Evolutionary conservation across 345 rosid species (phyloP), one percentile per base, ranked within the genome.

Genomic region (Murraya koenigii): DNA sequence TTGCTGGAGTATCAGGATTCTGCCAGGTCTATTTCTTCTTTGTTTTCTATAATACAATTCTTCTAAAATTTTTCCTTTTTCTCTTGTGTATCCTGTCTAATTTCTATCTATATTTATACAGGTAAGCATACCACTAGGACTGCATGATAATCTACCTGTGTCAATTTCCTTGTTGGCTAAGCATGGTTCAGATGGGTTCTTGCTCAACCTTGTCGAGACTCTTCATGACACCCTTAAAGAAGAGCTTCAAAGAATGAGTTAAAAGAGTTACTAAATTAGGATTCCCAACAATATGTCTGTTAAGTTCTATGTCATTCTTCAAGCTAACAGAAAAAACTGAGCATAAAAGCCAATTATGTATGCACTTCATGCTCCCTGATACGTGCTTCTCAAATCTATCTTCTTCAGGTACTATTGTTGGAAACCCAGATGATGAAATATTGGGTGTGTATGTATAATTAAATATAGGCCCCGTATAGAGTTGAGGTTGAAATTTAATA

Each of bases 1-100:
- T 95, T 56, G 90, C 93, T 8, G 97, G 94, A 30, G 86, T 90
- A 56, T 95, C 98, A 33, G 97, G 99, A 72, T 89, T 89, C 84
- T 95, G 98, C 82, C 99, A 92, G 98, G 98, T 89, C 41, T 78
- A 4, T 65, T 15, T 70, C 70, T 44, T 52, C 8, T 25, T 44
- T 2, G 5, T 0, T 69, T 23, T 35, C 8, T 38, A 52, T 47
- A 28, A 44, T 13, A 19, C 7, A 3, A 26, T 56, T 44, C 38
- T 74, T 28, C 23, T 19, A 15, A 41, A 9, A 2, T 35, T 1
- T 35, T 6, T 13, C 2, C 35, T 47, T 65, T n/a, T 25, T 1
- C 36, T 3, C 10, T 11, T 3, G 11, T 44, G 15, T 22, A 59
- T 67, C 22, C 17, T 41, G 32, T 60, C 49, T 41, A 41, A 2